Conservation (phyloP, 768 basidiomycete genomes). For the Mycena vulgaris region DNA sequence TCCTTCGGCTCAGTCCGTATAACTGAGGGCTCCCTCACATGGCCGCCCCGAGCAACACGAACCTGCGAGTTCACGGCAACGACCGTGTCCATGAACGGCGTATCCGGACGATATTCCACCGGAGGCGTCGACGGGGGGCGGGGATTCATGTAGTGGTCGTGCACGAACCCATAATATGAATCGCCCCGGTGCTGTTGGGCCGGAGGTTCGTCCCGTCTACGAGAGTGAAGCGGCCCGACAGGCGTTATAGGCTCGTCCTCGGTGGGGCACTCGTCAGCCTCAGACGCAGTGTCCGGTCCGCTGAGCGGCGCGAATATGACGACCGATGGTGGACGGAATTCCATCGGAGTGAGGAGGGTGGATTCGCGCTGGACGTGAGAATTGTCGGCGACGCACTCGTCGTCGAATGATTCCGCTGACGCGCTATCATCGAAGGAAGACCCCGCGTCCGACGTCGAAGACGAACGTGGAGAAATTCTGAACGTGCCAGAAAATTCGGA, state of each 20-base stretch:
- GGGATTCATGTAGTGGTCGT: constrained; percentile 7
- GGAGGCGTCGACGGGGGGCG: not conserved
- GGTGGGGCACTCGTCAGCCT: not conserved
- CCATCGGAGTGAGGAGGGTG: constrained; percentile 27
- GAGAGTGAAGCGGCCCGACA: not conserved
- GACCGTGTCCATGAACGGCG: constrained; percentile 30
- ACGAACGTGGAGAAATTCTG: not conserved
- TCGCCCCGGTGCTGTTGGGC: not conserved
- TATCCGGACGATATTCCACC: constrained; percentile 19
- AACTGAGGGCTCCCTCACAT: not conserved
- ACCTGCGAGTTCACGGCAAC: constrained; percentile 26
- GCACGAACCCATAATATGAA: constrained; percentile 19
- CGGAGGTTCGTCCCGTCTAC: not conserved
- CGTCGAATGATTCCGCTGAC: constrained; percentile 3
- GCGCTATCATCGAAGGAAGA: not conserved
- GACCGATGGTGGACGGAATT: constrained; percentile 23
- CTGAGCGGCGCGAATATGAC: not conserved
- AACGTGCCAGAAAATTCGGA: constrained; percentile 17
- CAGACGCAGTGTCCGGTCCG: not conserved
- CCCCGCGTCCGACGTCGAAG: not conserved
- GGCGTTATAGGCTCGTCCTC: constrained; percentile 19
- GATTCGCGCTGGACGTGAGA: constrained; percentile 16
- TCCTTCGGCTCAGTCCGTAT: constrained; percentile 15
- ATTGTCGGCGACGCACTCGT: constrained; percentile 15
- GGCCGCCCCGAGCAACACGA: not conserved